Evolutionary conservation across 441 rosid species (phyloP).

Genomic region (Pelargonium cotyledonis): DNA sequence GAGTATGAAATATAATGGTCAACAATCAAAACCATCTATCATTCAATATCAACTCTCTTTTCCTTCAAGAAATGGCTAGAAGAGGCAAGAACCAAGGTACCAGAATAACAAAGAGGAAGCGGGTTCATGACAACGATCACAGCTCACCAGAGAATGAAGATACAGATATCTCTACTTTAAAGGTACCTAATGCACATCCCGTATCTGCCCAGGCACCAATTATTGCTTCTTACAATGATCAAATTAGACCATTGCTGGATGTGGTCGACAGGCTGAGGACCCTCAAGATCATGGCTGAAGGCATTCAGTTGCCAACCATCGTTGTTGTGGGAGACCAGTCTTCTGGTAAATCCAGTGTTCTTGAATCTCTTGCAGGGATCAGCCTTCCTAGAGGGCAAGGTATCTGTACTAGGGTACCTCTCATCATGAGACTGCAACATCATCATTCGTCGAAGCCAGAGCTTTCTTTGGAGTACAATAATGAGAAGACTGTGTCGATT

Average conservation of each 20-base stretch:
- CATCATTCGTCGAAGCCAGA: constrained; percentile 12
- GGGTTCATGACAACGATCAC: no score
- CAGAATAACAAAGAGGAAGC: no score
- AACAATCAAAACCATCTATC: no score
- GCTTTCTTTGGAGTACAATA: constrained; percentile 24
- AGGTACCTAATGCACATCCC: no score
- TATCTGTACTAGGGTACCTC: constrained; percentile 29
- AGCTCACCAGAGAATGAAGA: no score
- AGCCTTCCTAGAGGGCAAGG: constrained; percentile 32
- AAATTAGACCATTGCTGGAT: constrained; percentile 23
- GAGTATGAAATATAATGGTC: no score
- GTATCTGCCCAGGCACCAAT: constrained; percentile 3
- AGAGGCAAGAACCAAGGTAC: no score
- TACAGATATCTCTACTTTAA: no score
- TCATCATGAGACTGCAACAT: constrained; percentile 28
- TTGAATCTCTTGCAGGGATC: constrained; percentile 30
- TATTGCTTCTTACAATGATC: constrained; percentile 21
- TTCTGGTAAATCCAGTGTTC: constrained; percentile 33
- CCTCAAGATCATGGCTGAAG: constrained; percentile 23
- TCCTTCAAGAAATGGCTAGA: no score
- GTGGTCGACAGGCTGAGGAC: constrained; percentile 25
- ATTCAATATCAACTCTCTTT: no score
- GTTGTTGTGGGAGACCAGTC: constrained; percentile 38
- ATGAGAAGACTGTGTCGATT: background rate
- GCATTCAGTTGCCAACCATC: constrained; percentile 31